phyloP scores from a whole-genome alignment of 2,329 filamentous ascomycete species.

The Chalaropsis ovoidea region DNA sequence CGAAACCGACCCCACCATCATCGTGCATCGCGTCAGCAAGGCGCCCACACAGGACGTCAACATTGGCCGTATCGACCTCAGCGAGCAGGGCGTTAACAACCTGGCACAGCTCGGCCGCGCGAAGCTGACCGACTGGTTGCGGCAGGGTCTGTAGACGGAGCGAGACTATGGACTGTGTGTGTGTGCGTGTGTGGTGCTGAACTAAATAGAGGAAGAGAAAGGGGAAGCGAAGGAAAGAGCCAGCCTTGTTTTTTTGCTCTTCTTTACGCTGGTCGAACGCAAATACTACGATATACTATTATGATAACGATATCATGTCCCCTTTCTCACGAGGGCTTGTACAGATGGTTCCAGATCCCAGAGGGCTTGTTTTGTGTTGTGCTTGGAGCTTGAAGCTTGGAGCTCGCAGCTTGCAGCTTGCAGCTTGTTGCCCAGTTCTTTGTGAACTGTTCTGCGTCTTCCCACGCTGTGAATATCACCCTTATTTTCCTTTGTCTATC shows the following conservation, averaged over 20 bases:
- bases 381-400: too few relatives aligned
- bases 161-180: too few relatives aligned
- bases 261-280: conserved; percentile 9
- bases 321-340: neutral
- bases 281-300: conserved; percentile 19
- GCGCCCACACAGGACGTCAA: conserved; percentile 85
- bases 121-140: conserved; percentile 80
- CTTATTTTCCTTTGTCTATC: conserved; percentile 3
- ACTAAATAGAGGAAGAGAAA: neutral
- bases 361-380: neutral
- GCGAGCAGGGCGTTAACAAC: conserved; percentile 90
- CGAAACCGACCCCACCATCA: conserved; percentile 90
- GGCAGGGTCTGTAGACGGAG: conserved; percentile 68
- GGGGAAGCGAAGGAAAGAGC: conserved; percentile 12
- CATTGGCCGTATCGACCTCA: conserved; percentile 87
- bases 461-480: neutral
- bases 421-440: too few relatives aligned
- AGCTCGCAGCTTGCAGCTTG: neutral
- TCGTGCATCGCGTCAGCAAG: conserved; percentile 83
- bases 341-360: neutral
- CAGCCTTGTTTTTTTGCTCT: conserved; percentile 27
- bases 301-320: conserved; percentile 9
- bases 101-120: conserved; percentile 87
- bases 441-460: conserved; percentile 4
- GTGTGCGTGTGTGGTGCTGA: too few relatives aligned